Conservation (phyloP, 768 basidiomycete genomes). For the Tricholoma furcatifolium region DNA sequence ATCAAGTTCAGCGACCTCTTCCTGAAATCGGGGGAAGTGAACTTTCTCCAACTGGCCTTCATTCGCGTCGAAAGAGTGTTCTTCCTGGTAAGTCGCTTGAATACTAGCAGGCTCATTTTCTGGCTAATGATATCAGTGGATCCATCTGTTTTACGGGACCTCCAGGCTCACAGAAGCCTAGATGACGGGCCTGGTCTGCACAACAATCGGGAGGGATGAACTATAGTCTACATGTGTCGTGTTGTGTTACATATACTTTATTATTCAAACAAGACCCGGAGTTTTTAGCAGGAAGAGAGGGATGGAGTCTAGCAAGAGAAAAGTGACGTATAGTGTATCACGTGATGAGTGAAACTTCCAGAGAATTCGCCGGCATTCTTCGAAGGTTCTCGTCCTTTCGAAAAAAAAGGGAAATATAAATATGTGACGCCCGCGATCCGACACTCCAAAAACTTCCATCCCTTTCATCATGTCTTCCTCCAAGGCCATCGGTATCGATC, state of each 20-base stretch:
- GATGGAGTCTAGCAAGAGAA: too few relatives aligned
- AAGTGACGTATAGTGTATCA: constrained; percentile 26
- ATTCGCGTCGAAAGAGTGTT: constrained; percentile 93
- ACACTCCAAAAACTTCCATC: constrained; percentile 15
- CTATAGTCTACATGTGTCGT: constrained; percentile 1
- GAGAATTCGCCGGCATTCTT: constrained; percentile 41
- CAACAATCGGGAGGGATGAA: constrained; percentile 19
- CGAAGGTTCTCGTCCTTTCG: constrained; percentile 34
- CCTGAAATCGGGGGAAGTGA: constrained; percentile 60
- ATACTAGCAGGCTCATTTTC: not conserved
- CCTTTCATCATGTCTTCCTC: constrained; percentile 47
- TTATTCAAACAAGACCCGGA: too few relatives aligned
- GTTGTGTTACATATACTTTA: constrained; percentile 3
- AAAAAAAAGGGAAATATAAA: constrained; percentile 35
- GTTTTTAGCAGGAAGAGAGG: too few relatives aligned
- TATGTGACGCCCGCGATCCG: constrained; percentile 18
- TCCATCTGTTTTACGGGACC: constrained; percentile 82
- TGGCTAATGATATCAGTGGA: constrained; percentile 53
- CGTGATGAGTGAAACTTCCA: constrained; percentile 43
- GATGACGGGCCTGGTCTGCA: constrained; percentile 46
- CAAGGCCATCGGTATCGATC: constrained; percentile 90
- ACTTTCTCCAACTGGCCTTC: constrained; percentile 65
- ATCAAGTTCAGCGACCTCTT: constrained; percentile 50
- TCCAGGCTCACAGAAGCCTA: constrained; percentile 84
- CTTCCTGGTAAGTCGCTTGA: constrained; percentile 65